Evolutionary conservation across 2,329 filamentous ascomycete genomes (phyloP), one percentile per base, ranked within the genome.

Genomic region (Stromatinia cepivora): DNA sequence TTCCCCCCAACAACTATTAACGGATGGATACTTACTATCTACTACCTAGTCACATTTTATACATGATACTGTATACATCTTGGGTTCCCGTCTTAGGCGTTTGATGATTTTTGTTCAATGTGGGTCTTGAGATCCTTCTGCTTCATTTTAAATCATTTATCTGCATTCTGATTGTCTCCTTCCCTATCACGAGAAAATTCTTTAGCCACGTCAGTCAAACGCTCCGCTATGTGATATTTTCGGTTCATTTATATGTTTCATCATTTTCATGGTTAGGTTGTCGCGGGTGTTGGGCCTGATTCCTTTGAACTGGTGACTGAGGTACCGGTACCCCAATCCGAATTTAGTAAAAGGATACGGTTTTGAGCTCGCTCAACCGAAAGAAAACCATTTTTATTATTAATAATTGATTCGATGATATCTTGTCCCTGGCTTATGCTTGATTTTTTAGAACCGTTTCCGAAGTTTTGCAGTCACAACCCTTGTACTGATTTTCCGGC

Each of bases 121-220:
- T 52, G 46, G 59, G 45, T 63, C 59, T 6, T 36, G 8, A 36
- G 48, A 63, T 63, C 45, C 46, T 63, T 50, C 34, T 63, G 31
- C 31, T 39, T 63, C 31, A 39, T 52, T 36, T 8, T 39, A 50
- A 52, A 31, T 5, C 34, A 4, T 63, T 25, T n/a, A 28, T 63
- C 46, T 63, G 31, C 61, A 57, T 57, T 57, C 36, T 36, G 22
- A 39, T 52, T 28, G 46, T 50, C n/a, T 52, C 61, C 9, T 52
- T 63, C 61, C 61, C 61, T 63, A 63, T 63, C 46, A 50, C 25
- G 28, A 52, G 61, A 50, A 63, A 63, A 63, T 25, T 63, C 61
- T 63, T 63, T 34, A n/a, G 61, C 61, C 61, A 63, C 61, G 61
- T 63, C 61, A 63, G 61, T 52, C 28, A 52, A 31, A n/a, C 34